Evolutionary conservation across 73 alveolate genomes (phyloP).

Genomic region (Paramecium primaurelia): DNA sequence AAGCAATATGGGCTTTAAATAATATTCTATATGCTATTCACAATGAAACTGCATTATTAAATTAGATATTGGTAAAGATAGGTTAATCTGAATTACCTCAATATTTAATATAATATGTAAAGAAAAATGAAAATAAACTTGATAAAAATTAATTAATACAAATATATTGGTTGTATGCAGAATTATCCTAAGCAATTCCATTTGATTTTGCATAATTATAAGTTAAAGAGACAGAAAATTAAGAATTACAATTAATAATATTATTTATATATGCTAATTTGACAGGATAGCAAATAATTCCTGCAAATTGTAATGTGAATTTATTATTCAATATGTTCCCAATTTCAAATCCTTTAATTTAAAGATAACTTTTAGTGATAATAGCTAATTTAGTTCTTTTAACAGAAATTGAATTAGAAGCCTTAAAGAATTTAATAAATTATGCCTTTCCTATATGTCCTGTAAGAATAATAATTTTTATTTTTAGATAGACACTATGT

Average conservation of each 20-base stretch:
- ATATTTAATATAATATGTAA: not conserved
- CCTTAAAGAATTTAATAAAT: not conserved
- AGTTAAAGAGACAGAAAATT: not conserved
- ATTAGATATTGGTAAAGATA: not conserved
- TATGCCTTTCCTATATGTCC: not conserved
- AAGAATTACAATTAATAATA: not conserved
- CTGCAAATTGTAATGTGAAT: not conserved
- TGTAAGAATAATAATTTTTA: not conserved
- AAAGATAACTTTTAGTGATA: not conserved
- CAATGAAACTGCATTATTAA: not conserved
- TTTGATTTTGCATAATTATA: not conserved
- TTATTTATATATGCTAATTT: not conserved
- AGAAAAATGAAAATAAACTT: not conserved
- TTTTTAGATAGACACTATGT: slow-evolving; percentile 5
- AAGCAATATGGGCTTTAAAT: not conserved
- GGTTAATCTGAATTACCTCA: not conserved
- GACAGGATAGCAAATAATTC: not conserved
- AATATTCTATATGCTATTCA: not conserved
- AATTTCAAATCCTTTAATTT: not conserved
- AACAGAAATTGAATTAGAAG: not conserved
- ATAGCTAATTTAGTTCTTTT: not conserved
- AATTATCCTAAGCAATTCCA: not conserved
- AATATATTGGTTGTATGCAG: not conserved
- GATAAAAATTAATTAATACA: not conserved
- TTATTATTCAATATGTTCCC: not conserved